Evolutionary conservation across 257 asterid genomes (phyloP).

Genomic region (Primulina tabacum): DNA sequence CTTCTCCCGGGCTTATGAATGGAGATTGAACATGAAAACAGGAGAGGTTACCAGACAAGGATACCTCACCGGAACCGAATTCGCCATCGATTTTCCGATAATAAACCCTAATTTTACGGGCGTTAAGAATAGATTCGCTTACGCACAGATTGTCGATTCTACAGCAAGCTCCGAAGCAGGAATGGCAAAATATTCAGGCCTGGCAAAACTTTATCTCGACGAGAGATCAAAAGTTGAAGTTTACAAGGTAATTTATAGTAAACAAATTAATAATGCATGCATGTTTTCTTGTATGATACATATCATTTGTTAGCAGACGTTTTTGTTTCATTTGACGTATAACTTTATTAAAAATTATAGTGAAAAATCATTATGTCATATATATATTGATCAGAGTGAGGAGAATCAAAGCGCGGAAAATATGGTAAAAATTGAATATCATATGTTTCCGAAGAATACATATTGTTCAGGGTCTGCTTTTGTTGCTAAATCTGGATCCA

Average conservation of each 20-base stretch:
- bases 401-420: too few relatives aligned
- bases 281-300: too few relatives aligned
- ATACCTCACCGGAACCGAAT: slow-evolving; percentile 30
- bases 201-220: slow-evolving; percentile 41
- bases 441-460: slow-evolving; percentile 24
- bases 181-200: slow-evolving; percentile 43
- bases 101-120: slow-evolving; percentile 37
- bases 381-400: too few relatives aligned
- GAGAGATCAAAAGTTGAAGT: background rate
- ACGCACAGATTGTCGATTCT: slow-evolving; percentile 39
- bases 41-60: slow-evolving; percentile 31
- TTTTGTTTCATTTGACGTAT: too few relatives aligned
- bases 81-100: slow-evolving; percentile 45
- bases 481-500: slow-evolving; percentile 20
- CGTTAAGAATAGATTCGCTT: slow-evolving; percentile 33
- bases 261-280: too few relatives aligned
- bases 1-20: slow-evolving; percentile 35
- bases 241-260: too few relatives aligned
- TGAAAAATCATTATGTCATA: too few relatives aligned
- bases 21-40: slow-evolving; percentile 47
- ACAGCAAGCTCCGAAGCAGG: slow-evolving; percentile 39
- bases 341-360: too few relatives aligned
- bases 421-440: slow-evolving; percentile 21
- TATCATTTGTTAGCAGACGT: too few relatives aligned
- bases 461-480: slow-evolving; percentile 28